Evolutionary conservation across 768 basidiomycete genomes (phyloP).

Genomic region (Boletus patriciae): DNA sequence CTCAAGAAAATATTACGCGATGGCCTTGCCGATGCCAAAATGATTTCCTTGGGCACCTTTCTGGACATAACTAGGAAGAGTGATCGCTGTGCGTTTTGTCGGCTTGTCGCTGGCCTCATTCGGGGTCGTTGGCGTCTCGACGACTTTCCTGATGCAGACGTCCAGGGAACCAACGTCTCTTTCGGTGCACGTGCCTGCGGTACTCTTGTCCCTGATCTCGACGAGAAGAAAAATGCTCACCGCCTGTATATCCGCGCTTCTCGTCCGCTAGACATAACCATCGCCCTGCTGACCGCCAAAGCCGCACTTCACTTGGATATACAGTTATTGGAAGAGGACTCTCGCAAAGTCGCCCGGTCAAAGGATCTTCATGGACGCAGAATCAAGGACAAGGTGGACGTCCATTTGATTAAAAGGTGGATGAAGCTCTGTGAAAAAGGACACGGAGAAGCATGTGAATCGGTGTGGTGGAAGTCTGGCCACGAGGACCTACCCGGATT

Average conservation of each 20-base stretch:
- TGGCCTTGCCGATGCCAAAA: slow-evolving; percentile 6
- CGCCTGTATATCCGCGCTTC: slow-evolving; percentile 13
- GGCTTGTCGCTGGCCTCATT: slow-evolving; percentile 8
- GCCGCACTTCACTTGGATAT: slow-evolving; percentile 11
- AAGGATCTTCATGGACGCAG: slow-evolving; percentile 24
- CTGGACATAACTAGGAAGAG: slow-evolving; percentile 7
- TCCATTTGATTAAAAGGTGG: slow-evolving; percentile 17
- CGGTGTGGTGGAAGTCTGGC: slow-evolving; percentile 10
- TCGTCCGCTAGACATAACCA: slow-evolving; percentile 5
- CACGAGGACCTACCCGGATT: slow-evolving; percentile 5
- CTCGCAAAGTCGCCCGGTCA: slow-evolving; percentile 12
- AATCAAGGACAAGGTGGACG: slow-evolving; percentile 9
- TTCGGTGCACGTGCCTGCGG: slow-evolving; percentile 5
- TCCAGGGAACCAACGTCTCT: slow-evolving; percentile 1
- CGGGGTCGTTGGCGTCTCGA: slow-evolving; percentile 19
- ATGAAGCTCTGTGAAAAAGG: slow-evolving; percentile 14
- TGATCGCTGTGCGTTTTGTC: slow-evolving; percentile 16
- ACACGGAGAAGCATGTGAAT: slow-evolving; percentile 16
- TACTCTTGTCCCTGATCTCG: not conserved
- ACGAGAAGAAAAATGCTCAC: slow-evolving; percentile 8
- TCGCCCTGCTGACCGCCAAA: not conserved
- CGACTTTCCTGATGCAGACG: slow-evolving; percentile 9
- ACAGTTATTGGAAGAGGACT: slow-evolving; percentile 20
- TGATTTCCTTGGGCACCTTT: slow-evolving; percentile 7
- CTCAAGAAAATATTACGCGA: slow-evolving; percentile 13